These are phyloP conservation scores for Metschnikowia lochheadii DNA, from an alignment of 805 yeast species.

Conservation along the genomic window DNA sequence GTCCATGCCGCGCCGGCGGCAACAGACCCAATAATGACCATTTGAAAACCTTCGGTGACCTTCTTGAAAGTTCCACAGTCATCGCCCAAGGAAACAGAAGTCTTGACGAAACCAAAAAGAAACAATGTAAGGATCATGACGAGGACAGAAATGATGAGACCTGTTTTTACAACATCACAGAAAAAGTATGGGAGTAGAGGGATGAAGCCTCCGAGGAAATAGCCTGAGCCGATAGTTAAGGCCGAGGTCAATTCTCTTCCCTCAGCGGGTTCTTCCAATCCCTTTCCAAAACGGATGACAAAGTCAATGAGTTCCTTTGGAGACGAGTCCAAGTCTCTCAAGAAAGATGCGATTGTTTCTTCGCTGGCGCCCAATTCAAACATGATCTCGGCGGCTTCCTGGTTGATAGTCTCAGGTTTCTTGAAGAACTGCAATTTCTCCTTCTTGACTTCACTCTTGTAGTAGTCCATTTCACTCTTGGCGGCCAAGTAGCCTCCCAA, in stretches of 20 bases:
- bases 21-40: slow-evolving; percentile 92
- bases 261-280: slow-evolving; percentile 93
- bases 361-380: slow-evolving; percentile 70
- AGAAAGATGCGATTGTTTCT: slow-evolving; percentile 66
- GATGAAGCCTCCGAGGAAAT: slow-evolving; percentile 87
- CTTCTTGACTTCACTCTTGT: slow-evolving; percentile 62
- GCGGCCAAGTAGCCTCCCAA: slow-evolving; percentile 97
- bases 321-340: slow-evolving; percentile 70
- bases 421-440: slow-evolving; percentile 67
- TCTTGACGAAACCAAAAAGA: slow-evolving; percentile 81
- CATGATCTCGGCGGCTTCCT: slow-evolving; percentile 77
- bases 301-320: slow-evolving; percentile 83
- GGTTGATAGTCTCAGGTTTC: slow-evolving; percentile 61
- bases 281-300: slow-evolving; percentile 82
- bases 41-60: slow-evolving; percentile 77
- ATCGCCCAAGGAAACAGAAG: slow-evolving; percentile 78
- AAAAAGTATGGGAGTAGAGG: slow-evolving; percentile 92
- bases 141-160: slow-evolving; percentile 67
- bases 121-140: slow-evolving; percentile 86
- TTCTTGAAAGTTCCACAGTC: slow-evolving; percentile 60
- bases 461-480: slow-evolving; percentile 76
- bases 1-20: slow-evolving; percentile 98
- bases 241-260: slow-evolving; percentile 88
- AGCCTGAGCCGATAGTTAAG: slow-evolving; percentile 81
- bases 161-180: slow-evolving; percentile 67